Conservation (phyloP, 805 yeast species). For the Blastobotrys mokoenaii region DNA sequence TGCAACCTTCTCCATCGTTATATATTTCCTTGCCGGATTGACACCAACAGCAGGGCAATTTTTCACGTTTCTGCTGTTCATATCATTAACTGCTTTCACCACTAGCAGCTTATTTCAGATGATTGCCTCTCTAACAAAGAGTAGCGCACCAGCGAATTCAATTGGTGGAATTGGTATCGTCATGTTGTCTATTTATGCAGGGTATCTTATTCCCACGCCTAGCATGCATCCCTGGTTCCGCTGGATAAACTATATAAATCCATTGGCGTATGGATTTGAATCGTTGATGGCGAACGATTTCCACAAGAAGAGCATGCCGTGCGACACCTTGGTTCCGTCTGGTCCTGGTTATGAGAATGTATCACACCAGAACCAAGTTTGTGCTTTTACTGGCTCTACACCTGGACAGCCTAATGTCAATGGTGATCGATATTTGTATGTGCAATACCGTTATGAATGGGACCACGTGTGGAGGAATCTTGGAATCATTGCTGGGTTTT, state of each 20-base stretch:
- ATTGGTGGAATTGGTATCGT: conserved; percentile 50
- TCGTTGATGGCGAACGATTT: conserved; percentile 59
- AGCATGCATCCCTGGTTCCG: conserved; percentile 65
- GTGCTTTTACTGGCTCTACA: conserved; percentile 52
- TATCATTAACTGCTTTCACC: conserved; percentile 36
- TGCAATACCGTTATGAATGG: conserved; percentile 43
- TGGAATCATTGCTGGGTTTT: conserved; percentile 53
- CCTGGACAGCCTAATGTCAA: conserved; percentile 45
- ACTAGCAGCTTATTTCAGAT: conserved; percentile 47
- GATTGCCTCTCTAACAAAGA: conserved; percentile 43
- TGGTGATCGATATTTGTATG: conserved; percentile 51
- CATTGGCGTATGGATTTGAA: conserved; percentile 53
- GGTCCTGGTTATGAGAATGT: conserved; percentile 45
- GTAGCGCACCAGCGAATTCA: conserved; percentile 52
- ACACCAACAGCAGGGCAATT: conserved; percentile 43
- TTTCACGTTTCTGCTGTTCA: conserved; percentile 42
- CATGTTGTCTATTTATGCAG: conserved; percentile 49
- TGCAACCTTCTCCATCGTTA: conserved; percentile 37
- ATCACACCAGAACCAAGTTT: conserved; percentile 36
- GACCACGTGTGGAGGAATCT: conserved; percentile 73
- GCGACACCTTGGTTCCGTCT: conserved; percentile 47
- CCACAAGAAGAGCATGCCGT: conserved; percentile 44
- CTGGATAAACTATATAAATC: conserved; percentile 54
- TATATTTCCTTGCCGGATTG: conserved; percentile 51
- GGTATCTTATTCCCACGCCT: conserved; percentile 49